Evolutionary conservation across 495 filamentous ascomycete genomes (phyloP).

Genomic region (Neurospora sp.): DNA sequence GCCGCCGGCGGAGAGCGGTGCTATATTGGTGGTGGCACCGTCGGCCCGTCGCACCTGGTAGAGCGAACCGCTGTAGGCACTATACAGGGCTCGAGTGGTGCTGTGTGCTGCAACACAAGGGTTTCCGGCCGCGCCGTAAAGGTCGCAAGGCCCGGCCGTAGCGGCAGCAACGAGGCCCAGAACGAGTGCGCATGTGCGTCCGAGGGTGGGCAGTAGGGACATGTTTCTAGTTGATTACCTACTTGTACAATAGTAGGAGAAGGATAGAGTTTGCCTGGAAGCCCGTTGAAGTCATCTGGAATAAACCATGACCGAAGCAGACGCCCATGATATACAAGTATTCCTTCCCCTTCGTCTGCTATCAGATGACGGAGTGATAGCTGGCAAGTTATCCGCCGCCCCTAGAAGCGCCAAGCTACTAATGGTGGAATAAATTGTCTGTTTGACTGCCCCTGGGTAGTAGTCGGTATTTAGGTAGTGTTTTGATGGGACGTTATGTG

Average conservation of each 20-base stretch:
- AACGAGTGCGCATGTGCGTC: neutral
- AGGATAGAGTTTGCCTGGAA: neutral
- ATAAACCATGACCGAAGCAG: neutral
- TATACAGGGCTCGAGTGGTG: conserved; percentile 29
- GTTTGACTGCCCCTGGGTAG: neutral
- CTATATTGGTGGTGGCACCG: conserved; percentile 32
- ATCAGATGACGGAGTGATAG: neutral
- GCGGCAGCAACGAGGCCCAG: neutral
- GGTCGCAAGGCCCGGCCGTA: neutral
- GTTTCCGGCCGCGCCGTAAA: neutral
- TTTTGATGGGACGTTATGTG: neutral
- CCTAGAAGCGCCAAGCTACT: neutral
- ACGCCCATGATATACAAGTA: neutral
- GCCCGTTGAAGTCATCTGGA: neutral
- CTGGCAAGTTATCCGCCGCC: neutral
- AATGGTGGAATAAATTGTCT: neutral
- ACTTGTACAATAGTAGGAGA: neutral
- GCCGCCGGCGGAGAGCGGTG: conserved; percentile 37
- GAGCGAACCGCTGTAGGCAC: conserved; percentile 37
- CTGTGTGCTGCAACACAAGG: neutral
- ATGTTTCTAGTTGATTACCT: neutral
- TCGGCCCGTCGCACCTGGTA: conserved; percentile 49
- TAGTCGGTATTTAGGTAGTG: neutral
- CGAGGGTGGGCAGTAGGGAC: neutral
- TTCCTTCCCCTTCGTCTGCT: neutral